Evolutionary conservation across 805 yeast species (phyloP), one percentile per base, ranked within the genome.

Genomic region (Nakazawaea peltata): DNA sequence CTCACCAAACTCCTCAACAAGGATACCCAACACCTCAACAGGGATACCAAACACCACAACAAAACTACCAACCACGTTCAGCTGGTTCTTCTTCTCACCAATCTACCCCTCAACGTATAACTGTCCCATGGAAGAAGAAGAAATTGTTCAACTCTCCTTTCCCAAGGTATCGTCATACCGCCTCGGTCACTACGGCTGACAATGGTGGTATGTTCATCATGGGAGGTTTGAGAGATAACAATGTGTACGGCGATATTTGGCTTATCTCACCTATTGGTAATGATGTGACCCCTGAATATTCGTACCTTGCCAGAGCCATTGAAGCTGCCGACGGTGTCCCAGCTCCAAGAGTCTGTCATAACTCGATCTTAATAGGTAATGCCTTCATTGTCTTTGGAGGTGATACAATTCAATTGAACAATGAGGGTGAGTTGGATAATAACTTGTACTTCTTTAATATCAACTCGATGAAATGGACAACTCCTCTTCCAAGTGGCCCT

Each of bases 211-310:
- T 87, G 15, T 86, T 75, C 53, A 69, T 92, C 16, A 88, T 92
- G 85, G 98, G 99, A 28, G 99, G 99, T 7, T 65, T 92, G 32
- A 81, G 88, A 51, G 95, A 88, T 36, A 84, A 85, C 37, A 79
- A 90, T 14, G 96, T 90, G 5, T 85, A 82, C 56, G 96, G 95
- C 32, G 98, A 92, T 55, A 77, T 95, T 44, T 92, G 99, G 99
- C 77, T 81, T 40, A 66, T 90, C 39, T 72, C 72, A 43, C 78
- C 84, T 2, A 59, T 53, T 30, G 54, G 57, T 5, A 41, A 48
- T 31, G 65, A 67, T 8, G 49, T 56, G 34, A 68, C 56, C 36
- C 59, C 57, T 24, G 41, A 44, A 37, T 53, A 51, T 32, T 61
- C 51, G 45, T 60, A 58, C 45, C 58, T 49, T 50, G 76, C 62